Conservation (phyloP, 345 rosid genomes). For the Hirschfeldia incana region DNA sequence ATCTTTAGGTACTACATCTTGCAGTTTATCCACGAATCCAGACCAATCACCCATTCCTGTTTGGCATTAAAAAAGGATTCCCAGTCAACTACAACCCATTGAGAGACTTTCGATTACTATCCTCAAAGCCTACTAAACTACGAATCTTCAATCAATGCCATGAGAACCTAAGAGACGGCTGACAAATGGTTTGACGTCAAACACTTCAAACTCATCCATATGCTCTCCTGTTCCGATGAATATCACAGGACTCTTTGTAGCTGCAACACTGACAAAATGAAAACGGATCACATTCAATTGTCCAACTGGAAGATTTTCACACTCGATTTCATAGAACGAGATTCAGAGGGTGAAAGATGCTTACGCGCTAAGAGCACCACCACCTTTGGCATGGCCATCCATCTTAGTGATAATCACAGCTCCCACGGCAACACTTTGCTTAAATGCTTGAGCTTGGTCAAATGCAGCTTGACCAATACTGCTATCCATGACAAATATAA, state of each 20-base stretch:
- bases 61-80: background rate
- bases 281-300: conserved; percentile 3
- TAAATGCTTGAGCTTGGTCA: conserved; percentile 93
- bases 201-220: conserved; percentile 90
- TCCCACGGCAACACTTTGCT: conserved; percentile 80
- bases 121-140: no score
- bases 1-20: conserved; percentile 91
- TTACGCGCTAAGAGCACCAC: conserved; percentile 97
- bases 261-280: conserved; percentile 66
- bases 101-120: background rate
- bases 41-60: conserved; percentile 96
- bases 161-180: conserved; percentile 71
- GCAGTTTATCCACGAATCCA: conserved; percentile 93
- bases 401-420: conserved; percentile 88
- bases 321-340: background rate
- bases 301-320: background rate
- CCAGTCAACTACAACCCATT: background rate
- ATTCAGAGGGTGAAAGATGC: conserved; percentile 33
- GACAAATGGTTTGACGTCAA: conserved; percentile 88
- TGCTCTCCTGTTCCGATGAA: conserved; percentile 95
- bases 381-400: conserved; percentile 98
- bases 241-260: conserved; percentile 93
- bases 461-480: conserved; percentile 94
- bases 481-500: conserved; percentile 89
- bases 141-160: no score